A percentile compares a stretch with the other conserved stretches of the same genome.
Conservation (phyloP, 805 yeast species). For the Ogataea salicorniae region DNA sequence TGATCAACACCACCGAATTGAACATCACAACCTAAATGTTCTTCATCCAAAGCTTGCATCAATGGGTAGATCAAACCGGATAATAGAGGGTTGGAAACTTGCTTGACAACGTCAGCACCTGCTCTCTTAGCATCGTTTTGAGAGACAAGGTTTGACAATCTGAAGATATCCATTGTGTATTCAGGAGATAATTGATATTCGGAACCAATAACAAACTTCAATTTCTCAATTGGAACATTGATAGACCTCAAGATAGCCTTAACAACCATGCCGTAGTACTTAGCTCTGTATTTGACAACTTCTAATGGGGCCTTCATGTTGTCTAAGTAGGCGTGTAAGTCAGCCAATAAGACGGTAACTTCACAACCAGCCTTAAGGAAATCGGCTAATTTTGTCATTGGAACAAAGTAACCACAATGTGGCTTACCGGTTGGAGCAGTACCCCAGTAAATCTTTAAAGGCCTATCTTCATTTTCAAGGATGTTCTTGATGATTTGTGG, state of each 20-base stretch:
- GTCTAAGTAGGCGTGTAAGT: slow-evolving; percentile 92
- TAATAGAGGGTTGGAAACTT: slow-evolving; percentile 88
- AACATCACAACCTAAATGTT: slow-evolving; percentile 79
- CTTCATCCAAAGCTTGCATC: slow-evolving; percentile 98
- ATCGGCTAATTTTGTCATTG: slow-evolving; percentile 95
- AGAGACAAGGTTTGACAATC: slow-evolving; percentile 74
- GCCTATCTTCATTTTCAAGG: slow-evolving; percentile 74
- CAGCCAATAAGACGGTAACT: slow-evolving; percentile 87
- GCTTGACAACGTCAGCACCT: slow-evolving; percentile 99
- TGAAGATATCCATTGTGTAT: slow-evolving; percentile 87
- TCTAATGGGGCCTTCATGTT: slow-evolving; percentile 98
- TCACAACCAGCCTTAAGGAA: slow-evolving; percentile 95
- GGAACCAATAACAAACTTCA: slow-evolving; percentile 81
- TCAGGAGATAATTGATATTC: slow-evolving; percentile 77
- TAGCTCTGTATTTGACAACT: slow-evolving; percentile 81
- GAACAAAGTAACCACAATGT: slow-evolving; percentile 97
- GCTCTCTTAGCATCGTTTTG: slow-evolving; percentile 98
- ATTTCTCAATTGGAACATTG: slow-evolving; percentile 86
- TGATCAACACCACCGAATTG: slow-evolving; percentile 99
- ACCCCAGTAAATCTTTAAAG: slow-evolving; percentile 93
- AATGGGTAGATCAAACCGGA: slow-evolving; percentile 94
- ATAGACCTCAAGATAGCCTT: slow-evolving; percentile 82
- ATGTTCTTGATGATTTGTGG: slow-evolving; percentile 81
- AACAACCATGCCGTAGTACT: slow-evolving; percentile 78
- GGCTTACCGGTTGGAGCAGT: slow-evolving; percentile 99